phyloP scores from a whole-genome alignment of 192 early-diverging fungal species.

The Phycomyces blakesleeanus region DNA sequence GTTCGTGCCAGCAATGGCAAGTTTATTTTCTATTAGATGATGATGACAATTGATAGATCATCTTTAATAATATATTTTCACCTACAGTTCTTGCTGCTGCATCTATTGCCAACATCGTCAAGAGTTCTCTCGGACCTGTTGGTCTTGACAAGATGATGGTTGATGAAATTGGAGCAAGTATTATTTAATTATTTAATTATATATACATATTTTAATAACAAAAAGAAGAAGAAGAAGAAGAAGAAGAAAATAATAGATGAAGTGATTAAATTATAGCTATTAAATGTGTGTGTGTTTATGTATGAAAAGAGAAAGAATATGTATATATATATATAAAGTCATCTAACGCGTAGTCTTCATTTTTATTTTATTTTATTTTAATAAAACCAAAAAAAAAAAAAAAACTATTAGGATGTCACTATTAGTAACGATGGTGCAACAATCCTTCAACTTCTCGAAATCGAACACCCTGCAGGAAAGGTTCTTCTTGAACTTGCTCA shows the following conservation, averaged over 20 bases:
- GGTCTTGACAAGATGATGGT: conserved; percentile 99
- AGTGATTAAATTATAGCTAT: no score
- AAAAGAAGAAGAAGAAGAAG: background rate
- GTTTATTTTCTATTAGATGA: background rate
- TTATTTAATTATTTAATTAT: background rate
- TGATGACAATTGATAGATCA: background rate
- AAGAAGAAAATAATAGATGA: no score
- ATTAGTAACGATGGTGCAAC: conserved; percentile 99
- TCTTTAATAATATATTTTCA: background rate
- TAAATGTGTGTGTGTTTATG: no score
- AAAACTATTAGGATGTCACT: conserved; percentile 96
- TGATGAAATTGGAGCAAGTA: conserved; percentile 92
- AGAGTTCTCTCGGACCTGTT: conserved; percentile 94
- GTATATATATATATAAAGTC: background rate
- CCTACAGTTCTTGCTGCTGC: conserved; percentile 88
- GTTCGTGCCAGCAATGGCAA: conserved; percentile 94
- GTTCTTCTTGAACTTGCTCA: conserved; percentile 96
- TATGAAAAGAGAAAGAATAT: no score
- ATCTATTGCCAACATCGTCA: conserved; percentile 96
- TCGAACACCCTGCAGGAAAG: conserved; percentile 95
- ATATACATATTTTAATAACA: background rate
- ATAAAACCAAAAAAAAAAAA: no score
- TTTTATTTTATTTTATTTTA: no score
- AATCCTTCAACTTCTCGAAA: conserved; percentile 92
- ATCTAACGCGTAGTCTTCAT: conserved; percentile 1